Evolutionary conservation across 202 grass and related monocot genomes (phyloP).

Genomic region (Bolboschoenoplectus hybrid): DNA sequence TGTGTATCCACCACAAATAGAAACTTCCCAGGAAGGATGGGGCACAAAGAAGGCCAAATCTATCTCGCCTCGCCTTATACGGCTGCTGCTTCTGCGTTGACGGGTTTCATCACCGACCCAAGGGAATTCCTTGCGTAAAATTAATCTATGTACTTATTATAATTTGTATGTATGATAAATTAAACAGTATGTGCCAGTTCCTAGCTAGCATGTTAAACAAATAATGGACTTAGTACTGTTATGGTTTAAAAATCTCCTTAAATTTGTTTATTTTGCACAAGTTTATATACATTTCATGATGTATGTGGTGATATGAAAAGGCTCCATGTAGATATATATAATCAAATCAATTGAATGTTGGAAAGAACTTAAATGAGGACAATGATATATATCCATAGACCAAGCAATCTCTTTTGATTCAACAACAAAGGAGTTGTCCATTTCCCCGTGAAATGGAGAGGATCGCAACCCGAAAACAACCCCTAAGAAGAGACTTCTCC

Average conservation of each 20-base stretch:
- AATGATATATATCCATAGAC: neutral
- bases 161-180: neutral
- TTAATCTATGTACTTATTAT: constrained; percentile 5
- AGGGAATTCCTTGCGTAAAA: constrained; percentile 63
- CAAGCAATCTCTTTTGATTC: neutral
- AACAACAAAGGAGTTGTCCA: neutral
- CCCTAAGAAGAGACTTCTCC: constrained; percentile 17
- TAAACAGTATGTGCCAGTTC: neutral
- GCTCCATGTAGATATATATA: neutral
- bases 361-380: neutral
- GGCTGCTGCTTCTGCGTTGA: constrained; percentile 69
- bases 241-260: neutral
- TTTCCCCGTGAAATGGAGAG: neutral
- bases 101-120: constrained; percentile 82
- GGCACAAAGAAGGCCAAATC: constrained; percentile 92
- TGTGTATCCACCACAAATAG: constrained; percentile 94
- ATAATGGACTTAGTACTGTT: neutral
- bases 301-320: too few species aligned
- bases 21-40: constrained; percentile 96
- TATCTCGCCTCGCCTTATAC: constrained; percentile 92
- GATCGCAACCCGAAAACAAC: neutral
- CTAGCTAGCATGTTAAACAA: neutral
- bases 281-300: neutral
- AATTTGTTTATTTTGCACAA: neutral
- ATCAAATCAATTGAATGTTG: constrained; percentile 10